Evolutionary conservation across 495 filamentous ascomycete species (phyloP).

Genomic region (Penicillium atrosanguineum): DNA sequence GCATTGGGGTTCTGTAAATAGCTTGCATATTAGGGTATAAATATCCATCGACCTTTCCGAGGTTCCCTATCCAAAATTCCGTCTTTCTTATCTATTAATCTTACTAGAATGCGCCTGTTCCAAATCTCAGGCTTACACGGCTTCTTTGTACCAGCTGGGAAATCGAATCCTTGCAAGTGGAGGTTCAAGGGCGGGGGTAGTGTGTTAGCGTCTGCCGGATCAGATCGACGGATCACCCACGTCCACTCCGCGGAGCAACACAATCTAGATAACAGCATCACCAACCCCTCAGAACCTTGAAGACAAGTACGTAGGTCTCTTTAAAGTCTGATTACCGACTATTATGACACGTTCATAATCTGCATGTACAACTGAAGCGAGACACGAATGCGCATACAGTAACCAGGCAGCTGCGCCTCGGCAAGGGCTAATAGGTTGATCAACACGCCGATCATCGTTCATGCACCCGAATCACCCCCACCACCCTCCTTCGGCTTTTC

Average conservation of each 20-base stretch:
- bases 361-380: background rate
- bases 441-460: background rate
- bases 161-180: too few relatives aligned
- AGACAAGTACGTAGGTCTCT: background rate
- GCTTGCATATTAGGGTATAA: slow-evolving; percentile 3
- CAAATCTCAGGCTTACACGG: background rate
- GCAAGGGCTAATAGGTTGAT: background rate
- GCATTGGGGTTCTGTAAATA: slow-evolving; percentile 10
- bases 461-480: background rate
- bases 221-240: background rate
- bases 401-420: background rate
- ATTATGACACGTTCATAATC: background rate
- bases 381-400: background rate
- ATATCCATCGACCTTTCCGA: background rate
- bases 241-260: background rate
- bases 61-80: too few relatives aligned
- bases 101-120: background rate
- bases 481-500: background rate
- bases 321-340: background rate
- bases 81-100: background rate
- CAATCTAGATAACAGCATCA: too few relatives aligned
- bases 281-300: background rate
- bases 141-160: background rate
- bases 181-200: background rate
- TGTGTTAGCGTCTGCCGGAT: background rate